Base-by-base conservation (phyloP, 2,329 filamentous ascomycete species). In the Diaporthe citri region DNA sequence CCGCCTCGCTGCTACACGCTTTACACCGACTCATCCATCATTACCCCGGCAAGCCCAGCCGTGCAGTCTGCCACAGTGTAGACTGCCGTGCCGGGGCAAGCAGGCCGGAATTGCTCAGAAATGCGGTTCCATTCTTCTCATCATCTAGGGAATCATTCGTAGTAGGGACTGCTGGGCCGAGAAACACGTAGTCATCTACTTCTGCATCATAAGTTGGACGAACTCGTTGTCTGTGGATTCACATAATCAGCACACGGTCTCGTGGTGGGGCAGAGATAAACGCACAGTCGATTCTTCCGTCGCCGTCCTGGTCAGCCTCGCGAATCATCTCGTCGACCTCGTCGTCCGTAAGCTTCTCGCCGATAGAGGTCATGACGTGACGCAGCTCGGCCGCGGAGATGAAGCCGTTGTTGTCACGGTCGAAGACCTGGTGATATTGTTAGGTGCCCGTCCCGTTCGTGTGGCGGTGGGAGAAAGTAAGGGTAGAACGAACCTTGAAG, bases 151-250 rank as follows among this genome's bases (percentile, higher is more conserved):
- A 72, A 75, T 75, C 73, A 71, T 66, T 73, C 71, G 73, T 74
- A 51, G 66, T 73, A 69, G 64, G 25, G 20, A 55, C 67, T 60
- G 56, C 43, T 57, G 57, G 57, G 55, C 64, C 71, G 25, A 74
- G 12, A 41, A 39, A 71, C 39, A 34, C 41, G 69, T 43, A 10
- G 48, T 41, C 59, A 7, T 52, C 89, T 94, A 96, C 90, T 96
- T 96, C 90, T 97, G 94, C 94, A 97, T 96, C 94, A 97, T 97
- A 83, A 97, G 92, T 88, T 97, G 94, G 80, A 97, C 94, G 83
- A 97, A 97, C 86, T 97, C 94, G 88, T 96, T 96, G 88, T 96
- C 94, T 96, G 80, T 62, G 22, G 66, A 25, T 31, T 20, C 1
- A 12, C 9, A 36, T 7, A 13, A 25, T 72, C 31, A 72, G 71